Evolutionary conservation across 1,284 basidiomycete species (phyloP), one percentile per base, ranked within the genome.

Genomic region (Thelephora terrestris): DNA sequence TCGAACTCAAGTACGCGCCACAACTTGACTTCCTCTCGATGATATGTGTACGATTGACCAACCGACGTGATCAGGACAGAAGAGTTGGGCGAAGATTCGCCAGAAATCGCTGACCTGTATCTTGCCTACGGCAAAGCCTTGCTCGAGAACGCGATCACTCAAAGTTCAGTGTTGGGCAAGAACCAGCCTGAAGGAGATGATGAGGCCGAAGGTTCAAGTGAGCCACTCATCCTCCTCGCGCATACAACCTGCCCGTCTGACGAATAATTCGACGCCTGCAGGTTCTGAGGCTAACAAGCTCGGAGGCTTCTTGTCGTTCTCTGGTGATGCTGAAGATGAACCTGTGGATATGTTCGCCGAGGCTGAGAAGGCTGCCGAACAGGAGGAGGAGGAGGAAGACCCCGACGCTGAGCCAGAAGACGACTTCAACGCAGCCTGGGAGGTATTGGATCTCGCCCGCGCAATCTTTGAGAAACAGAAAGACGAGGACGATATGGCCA

Each of bases 341-440:
- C 65, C 74, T 0, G 73, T 86, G 1, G 81, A 87, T 59, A 66
- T 86, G 17, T 76, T 85, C 51, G 79, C 68, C 1, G 71, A 66
- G 14, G 73, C 71, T n/a, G 66, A 70, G 4, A 70, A 65, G 24
- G 70, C 63, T 0, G 74, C 65, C 0, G 71, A 68, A 4, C 73
- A 67, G 1, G 72, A 70, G 3, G 71, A 67, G 1, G 77, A 72
- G 4, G 75, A 74, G 0, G 80, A 73, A 17, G 81, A 69, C 2
- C 81, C 77, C 1, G 79, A 82, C 10, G 81, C 60, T 2, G 85
- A 86, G 57, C 89, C 86, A 0, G 91, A 94, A 59, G 91, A 95
- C 57, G 91, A 95, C 61, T 94, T 92, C 64, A 93, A 92, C 56
- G 91, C 91, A 25, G 90, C 91, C 12, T 95, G 91, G 91, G 91